phyloP scores from a whole-genome alignment of 306 rosid species.

The Fagus sylvatica region DNA sequence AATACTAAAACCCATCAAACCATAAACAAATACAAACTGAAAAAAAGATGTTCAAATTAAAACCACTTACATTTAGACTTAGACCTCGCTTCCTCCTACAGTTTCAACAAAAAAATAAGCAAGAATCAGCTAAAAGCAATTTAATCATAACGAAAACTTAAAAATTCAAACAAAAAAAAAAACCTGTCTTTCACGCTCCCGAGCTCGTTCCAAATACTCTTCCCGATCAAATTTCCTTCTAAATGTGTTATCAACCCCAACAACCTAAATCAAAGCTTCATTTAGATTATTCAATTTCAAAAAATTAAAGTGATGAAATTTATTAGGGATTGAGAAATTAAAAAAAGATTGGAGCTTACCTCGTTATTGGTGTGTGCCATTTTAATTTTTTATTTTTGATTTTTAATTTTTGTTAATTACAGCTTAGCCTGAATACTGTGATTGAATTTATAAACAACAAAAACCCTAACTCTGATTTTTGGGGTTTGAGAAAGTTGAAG shows the following conservation, averaged over 20 bases:
- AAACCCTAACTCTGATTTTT: constrained; percentile 28
- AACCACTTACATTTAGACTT: constrained; percentile 66
- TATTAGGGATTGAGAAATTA: background rate
- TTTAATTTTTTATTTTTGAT: background rate
- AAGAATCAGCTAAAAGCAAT: background rate
- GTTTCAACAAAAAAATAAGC: constrained; percentile 5
- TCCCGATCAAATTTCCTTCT: constrained; percentile 96
- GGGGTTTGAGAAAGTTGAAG: background rate
- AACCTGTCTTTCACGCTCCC: constrained; percentile 91
- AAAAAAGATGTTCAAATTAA: background rate
- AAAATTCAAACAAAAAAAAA: background rate
- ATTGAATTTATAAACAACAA: background rate
- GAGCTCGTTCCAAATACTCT: constrained; percentile 88
- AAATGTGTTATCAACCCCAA: constrained; percentile 87
- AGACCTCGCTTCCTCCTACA: constrained; percentile 60
- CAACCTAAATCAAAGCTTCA: constrained; percentile 38
- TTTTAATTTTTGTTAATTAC: constrained; percentile 1
- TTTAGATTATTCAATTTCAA: background rate
- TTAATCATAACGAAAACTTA: background rate
- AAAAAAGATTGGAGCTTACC: constrained; percentile 46
- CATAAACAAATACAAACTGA: background rate
- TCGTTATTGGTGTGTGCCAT: constrained; percentile 66
- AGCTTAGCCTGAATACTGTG: background rate
- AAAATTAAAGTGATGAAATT: background rate
- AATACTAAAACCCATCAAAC: background rate